These are phyloP conservation scores for Ogataea corticis DNA, from an alignment of 805 yeast genomes.

Conservation along the genomic window DNA sequence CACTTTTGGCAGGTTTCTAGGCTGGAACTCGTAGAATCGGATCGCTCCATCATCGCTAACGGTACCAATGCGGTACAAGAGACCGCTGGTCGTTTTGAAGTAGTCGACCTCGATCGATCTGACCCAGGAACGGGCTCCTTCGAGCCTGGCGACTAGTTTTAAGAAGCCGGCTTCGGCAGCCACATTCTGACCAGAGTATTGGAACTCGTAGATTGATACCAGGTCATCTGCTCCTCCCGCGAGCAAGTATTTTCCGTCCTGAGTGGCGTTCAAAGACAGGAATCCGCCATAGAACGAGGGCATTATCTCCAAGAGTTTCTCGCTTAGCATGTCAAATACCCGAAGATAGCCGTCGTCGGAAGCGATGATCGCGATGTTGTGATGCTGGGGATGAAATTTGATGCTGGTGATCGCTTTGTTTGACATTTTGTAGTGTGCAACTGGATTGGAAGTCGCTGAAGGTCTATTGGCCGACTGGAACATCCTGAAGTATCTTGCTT, in stretches of 20 bases:
- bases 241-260: slow-evolving; percentile 47
- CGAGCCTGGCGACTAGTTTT: slow-evolving; percentile 32
- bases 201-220: slow-evolving; percentile 43
- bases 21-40: slow-evolving; percentile 55
- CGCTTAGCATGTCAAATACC: slow-evolving; percentile 50
- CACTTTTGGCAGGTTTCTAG: slow-evolving; percentile 40
- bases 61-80: slow-evolving; percentile 49
- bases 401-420: slow-evolving; percentile 56
- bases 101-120: slow-evolving; percentile 46
- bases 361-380: slow-evolving; percentile 48
- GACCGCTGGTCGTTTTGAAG: slow-evolving; percentile 31
- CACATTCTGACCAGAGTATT: slow-evolving; percentile 7
- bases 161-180: slow-evolving; percentile 21
- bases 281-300: slow-evolving; percentile 71
- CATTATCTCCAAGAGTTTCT: slow-evolving; percentile 49
- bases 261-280: slow-evolving; percentile 47
- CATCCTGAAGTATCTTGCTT: slow-evolving; percentile 36
- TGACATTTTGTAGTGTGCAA: slow-evolving; percentile 66
- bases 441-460: slow-evolving; percentile 35
- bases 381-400: slow-evolving; percentile 41
- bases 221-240: slow-evolving; percentile 60
- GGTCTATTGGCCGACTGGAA: slow-evolving; percentile 16
- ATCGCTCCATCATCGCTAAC: slow-evolving; percentile 58
- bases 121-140: slow-evolving; percentile 58
- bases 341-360: slow-evolving; percentile 67